These are phyloP conservation scores for Podaxis sp. DNA, from an alignment of 768 basidiomycete genomes.

Conservation along the genomic window DNA sequence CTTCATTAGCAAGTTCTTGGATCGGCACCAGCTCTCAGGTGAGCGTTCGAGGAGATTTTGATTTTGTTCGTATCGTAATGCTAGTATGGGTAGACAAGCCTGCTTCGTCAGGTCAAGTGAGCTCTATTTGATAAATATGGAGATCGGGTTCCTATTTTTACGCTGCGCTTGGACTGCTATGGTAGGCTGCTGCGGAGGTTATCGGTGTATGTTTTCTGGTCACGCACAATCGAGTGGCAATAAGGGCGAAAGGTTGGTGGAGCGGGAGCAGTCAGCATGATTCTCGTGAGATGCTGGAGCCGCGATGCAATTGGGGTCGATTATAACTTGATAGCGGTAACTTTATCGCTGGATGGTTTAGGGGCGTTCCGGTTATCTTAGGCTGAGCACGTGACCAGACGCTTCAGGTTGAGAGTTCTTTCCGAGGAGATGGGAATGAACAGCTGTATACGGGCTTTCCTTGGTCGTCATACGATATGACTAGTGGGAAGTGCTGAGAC, in stretches of 20 bases:
- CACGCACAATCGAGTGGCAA: background rate
- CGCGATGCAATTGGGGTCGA: too few species aligned
- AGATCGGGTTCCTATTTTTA: background rate
- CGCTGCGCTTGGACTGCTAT: background rate
- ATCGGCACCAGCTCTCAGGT: background rate
- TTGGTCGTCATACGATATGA: background rate
- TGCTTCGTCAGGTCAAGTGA: background rate
- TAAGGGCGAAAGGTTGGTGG: background rate
- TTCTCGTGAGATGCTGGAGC: background rate
- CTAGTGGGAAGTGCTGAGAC: background rate
- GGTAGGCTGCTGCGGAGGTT: background rate
- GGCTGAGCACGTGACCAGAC: background rate
- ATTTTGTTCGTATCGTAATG: background rate
- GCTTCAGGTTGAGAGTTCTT: background rate
- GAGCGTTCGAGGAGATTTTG: too few species aligned
- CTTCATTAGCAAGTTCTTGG: background rate
- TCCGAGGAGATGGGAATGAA: constrained; percentile 2
- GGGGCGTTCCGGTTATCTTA: background rate
- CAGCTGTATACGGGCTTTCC: too few species aligned
- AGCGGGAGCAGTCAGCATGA: background rate
- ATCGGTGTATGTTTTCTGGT: background rate
- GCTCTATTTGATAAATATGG: background rate
- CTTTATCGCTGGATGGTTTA: background rate
- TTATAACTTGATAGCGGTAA: background rate
- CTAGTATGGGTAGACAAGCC: background rate